Evolutionary conservation across 371 early-diverging fungal genomes (phyloP), one percentile per base, ranked within the genome.

Genomic region (Spiromyces aspiralis): DNA sequence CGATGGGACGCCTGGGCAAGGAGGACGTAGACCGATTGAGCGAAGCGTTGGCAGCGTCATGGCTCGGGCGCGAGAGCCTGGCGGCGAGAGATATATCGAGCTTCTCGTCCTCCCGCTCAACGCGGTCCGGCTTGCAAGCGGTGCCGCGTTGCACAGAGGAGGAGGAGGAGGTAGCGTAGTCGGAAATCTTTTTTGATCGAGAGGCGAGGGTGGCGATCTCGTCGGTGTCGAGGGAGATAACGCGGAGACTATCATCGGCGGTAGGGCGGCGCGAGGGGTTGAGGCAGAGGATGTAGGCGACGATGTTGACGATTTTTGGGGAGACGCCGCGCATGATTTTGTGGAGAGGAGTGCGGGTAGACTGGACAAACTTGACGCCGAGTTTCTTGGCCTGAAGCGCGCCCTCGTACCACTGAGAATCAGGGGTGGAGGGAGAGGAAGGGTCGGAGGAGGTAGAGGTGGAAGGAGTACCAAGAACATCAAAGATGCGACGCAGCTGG

Each of bases 271-370:
- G 57, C 23, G 71, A 68, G 16, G 98, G 96, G 53, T 93, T 90
- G 55, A 90, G 93, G n/a, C 75, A 74, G 10, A 98, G 66, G 57
- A 90, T 76, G 23, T 83, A 83, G n/a, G 73, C 73, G 1, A 98
- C 74, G 6, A 98, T 50, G 47, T 79, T 75, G n/a, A 86, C 53
- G 53, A 85, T 71, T 1, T 70, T 73, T 13, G 65, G 55, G 0
- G 84, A 70, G 2, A 81, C 87, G 20, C 69, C 71, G 4, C 78
- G 79, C 19, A 89, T 62, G 13, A 81, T 62, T 1, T 78, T 54
- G 25, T 62, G 61, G 26, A 92, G 61, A 4, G 79, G 72, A 49
- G 71, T 76, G 6, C 76, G 55, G 6, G 69, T 57, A 43, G 73
- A 60, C 61, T 82, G 65, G 21, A 59, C 55, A 48, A 64, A 59